Conservation (phyloP, 2,329 filamentous ascomycete species). For the Tolypocladium ovalisporum region DNA sequence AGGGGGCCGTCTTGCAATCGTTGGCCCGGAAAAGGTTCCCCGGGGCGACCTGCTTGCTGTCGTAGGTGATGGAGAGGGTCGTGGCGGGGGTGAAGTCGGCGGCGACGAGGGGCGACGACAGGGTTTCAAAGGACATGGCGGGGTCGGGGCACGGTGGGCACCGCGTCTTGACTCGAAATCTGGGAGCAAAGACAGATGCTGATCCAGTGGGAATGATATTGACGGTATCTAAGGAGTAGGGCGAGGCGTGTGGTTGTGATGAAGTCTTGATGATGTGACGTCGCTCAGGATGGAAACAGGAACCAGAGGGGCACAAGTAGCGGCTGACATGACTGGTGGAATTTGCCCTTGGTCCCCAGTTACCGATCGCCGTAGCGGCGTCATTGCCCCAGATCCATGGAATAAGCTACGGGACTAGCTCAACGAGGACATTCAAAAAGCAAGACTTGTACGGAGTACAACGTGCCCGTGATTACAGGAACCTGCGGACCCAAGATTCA, state of each 20-base stretch:
- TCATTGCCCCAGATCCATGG: background rate
- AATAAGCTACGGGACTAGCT: no score
- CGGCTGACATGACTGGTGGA: background rate
- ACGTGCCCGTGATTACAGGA: no score
- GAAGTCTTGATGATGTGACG: background rate
- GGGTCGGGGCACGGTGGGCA: background rate
- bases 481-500: no score
- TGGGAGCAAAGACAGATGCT: background rate
- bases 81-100: background rate
- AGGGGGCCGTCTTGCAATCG: background rate
- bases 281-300: background rate
- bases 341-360: background rate
- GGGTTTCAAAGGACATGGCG: background rate
- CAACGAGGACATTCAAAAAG: no score
- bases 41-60: background rate
- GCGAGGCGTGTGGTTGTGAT: background rate
- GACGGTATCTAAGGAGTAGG: background rate
- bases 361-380: background rate
- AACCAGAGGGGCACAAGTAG: background rate
- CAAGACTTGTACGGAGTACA: no score
- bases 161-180: background rate
- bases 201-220: background rate
- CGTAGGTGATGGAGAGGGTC: background rate
- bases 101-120: background rate
- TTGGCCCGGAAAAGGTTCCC: background rate